Evolutionary conservation across 2,329 filamentous ascomycete genomes (phyloP), one percentile per base, ranked within the genome.

Genomic region (Paecilomyces niveus): DNA sequence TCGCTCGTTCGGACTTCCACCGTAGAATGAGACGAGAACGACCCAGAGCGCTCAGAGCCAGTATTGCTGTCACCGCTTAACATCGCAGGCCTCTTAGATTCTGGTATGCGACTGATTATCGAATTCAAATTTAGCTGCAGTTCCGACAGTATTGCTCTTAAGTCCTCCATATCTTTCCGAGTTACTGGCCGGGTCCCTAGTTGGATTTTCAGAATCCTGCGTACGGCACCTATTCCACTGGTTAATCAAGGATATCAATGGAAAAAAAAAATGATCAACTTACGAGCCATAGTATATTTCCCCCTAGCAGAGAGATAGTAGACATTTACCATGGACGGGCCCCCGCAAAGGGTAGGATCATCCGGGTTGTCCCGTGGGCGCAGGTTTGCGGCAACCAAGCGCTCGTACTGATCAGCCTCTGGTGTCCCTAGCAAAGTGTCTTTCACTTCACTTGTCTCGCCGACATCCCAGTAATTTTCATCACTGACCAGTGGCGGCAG

Each of bases 391-490:
- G 65, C 64, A 7, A 79, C 67, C 51, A 70, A 60, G 18, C 67
- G 64, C 29, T 75, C 68, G 54, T 78, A 76, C 8, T 70, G 63
- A 11, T 71, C 69, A 1, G 74, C 75, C 22, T 72, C 69, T 2
- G 70, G 66, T 0, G 70, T 74, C 1, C 74, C 74, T 10, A 78
- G 58, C 8, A 75, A 66, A 1, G 74, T 76, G 57, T 81, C 78
- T 60, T 79, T 78, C 5, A 81, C 68, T 64, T 80, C 78, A 53
- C 74, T 79, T 3, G 75, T 73, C 57, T 76, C 72, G 8, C 74
- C 69, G 1, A 80, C 78, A 63, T 81, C 78, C 72, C 76, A 80
- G 45, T 77, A 79, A 54, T 74, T 74, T 56, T 80, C 77, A 39
- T 78, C 77, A 35, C 73, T 73, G 13, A 80, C 74, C 24, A 79